phyloP scores from a whole-genome alignment of 2,329 filamentous ascomycete genomes.

The Pyricularia sp. region DNA sequence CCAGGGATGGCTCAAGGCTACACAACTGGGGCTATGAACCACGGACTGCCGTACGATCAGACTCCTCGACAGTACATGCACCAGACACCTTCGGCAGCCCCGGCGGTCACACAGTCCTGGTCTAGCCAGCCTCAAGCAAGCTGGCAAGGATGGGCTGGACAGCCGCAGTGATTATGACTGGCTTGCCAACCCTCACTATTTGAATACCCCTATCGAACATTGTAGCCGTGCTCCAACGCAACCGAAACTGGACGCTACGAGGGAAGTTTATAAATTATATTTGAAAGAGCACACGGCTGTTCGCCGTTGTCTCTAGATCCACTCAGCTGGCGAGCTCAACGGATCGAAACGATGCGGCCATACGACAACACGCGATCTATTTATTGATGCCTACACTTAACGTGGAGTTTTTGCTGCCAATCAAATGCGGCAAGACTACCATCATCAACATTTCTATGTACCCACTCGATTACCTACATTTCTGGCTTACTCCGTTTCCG shows the following conservation, averaged over 20 bases:
- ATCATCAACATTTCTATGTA: neutral
- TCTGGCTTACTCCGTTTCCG: neutral
- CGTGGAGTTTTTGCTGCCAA: neutral
- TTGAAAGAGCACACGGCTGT: too few species aligned
- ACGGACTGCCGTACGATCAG: slow-evolving; percentile 52
- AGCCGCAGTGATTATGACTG: slow-evolving; percentile 29
- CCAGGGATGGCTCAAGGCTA: slow-evolving; percentile 51
- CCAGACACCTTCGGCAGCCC: slow-evolving; percentile 41
- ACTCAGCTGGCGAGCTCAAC: neutral
- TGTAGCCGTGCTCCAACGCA: too few species aligned
- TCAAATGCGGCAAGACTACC: neutral
- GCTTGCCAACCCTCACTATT: neutral
- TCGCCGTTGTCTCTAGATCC: slow-evolving; percentile 5
- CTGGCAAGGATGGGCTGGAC: slow-evolving; percentile 46
- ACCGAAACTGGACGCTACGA: too few species aligned
- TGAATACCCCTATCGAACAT: too few species aligned
- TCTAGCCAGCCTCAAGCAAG: slow-evolving; percentile 54
- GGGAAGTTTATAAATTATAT: too few species aligned
- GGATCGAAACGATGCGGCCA: neutral
- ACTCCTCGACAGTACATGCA: slow-evolving; percentile 61
- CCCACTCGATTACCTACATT: neutral
- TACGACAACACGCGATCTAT: neutral
- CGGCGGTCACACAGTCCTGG: slow-evolving; percentile 39
- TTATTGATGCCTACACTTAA: neutral
- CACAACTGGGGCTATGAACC: slow-evolving; percentile 22